A percentile compares a stretch with the other conserved stretches of the same genome.
Conservation (phyloP, 805 yeast species). For the Ogataea ramenticola region DNA sequence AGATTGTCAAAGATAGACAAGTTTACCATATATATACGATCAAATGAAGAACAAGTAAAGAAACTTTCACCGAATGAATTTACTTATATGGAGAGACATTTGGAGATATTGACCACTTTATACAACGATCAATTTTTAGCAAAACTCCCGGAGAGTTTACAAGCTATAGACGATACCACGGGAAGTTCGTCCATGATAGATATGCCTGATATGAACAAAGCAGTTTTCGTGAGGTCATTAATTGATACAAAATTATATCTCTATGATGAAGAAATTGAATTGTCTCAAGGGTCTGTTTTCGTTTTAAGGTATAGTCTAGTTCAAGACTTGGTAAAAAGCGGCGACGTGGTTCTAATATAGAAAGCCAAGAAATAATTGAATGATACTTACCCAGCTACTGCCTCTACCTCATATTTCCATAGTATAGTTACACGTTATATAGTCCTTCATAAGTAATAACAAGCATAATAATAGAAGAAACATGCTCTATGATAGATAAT, state of each 20-base stretch:
- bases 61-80: constrained; percentile 55
- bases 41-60: constrained; percentile 27
- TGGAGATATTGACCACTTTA: constrained; percentile 52
- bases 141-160: constrained; percentile 60
- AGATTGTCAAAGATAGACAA: constrained; percentile 71
- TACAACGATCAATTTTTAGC: constrained; percentile 62
- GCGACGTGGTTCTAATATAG: constrained; percentile 33
- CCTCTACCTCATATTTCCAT: too few relatives aligned
- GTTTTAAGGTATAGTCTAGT: constrained; percentile 62
- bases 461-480: too few relatives aligned
- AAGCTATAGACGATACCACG: constrained; percentile 67
- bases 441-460: too few relatives aligned
- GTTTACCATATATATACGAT: constrained; percentile 53
- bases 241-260: constrained; percentile 30
- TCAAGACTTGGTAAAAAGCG: constrained; percentile 30
- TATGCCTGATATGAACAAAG: constrained; percentile 65
- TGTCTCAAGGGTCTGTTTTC: constrained; percentile 60
- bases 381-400: too few relatives aligned
- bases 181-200: constrained; percentile 71
- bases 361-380: too few relatives aligned
- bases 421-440: too few relatives aligned
- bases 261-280: constrained; percentile 50
- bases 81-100: constrained; percentile 62
- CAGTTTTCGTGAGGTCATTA: constrained; percentile 67
- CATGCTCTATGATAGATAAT: too few relatives aligned